Conservation (phyloP, 83 land plant genomes). For the Thuja plicata region DNA sequence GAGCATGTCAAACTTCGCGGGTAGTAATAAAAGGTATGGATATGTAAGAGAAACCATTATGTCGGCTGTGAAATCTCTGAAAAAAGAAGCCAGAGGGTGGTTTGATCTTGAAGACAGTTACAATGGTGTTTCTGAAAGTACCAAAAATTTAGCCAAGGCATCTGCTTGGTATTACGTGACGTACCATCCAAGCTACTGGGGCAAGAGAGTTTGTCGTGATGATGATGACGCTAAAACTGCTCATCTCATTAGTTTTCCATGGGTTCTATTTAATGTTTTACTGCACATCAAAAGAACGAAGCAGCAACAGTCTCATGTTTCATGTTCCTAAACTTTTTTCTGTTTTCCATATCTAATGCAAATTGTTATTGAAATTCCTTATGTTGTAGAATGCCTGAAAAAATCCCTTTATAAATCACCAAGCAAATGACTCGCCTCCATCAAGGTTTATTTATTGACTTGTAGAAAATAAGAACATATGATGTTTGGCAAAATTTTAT, state of each 20-base stretch:
- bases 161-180: conserved; percentile 97
- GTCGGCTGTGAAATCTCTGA: conserved; percentile 56
- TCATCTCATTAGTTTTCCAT: conserved; percentile 81
- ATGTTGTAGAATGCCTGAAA: no score
- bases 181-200: conserved; percentile 64
- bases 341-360: neutral
- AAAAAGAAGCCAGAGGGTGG: conserved; percentile 69
- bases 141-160: conserved; percentile 54
- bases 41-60: conserved; percentile 55
- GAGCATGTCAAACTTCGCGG: conserved; percentile 32
- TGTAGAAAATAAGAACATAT: no score
- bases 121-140: neutral
- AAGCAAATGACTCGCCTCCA: no score
- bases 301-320: neutral
- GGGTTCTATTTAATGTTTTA: conserved; percentile 79
- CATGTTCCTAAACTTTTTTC: neutral
- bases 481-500: no score
- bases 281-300: conserved; percentile 48
- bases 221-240: conserved; percentile 40
- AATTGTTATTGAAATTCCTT: no score
- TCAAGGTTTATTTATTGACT: no score
- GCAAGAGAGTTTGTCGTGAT: conserved; percentile 17
- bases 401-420: no score
- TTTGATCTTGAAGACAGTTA: conserved; percentile 32
- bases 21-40: conserved; percentile 34